Evolutionary conservation across 2,329 filamentous ascomycete species (phyloP), one percentile per base, ranked within the genome.

Genomic region (Cylindrodendrum hubeiense): DNA sequence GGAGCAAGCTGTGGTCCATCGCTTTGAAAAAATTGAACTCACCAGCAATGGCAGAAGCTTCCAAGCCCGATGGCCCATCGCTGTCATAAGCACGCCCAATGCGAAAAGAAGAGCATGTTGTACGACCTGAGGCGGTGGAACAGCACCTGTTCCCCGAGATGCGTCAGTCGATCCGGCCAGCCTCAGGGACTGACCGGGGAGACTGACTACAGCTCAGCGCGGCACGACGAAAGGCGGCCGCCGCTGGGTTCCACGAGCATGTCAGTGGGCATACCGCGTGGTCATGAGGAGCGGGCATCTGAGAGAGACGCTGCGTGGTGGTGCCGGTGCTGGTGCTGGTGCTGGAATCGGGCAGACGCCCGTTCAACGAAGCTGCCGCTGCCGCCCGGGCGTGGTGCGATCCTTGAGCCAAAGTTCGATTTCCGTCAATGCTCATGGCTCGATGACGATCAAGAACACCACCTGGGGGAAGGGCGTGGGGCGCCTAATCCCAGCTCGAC

Each of bases 361-460:
- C 53, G 30, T 61, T 58, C 63, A 60, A 63, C 67, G 62, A 63
- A 60, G 65, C 56, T 65, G 61, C 68, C 65, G 70, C 66, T 69
- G 58, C 51, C 65, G 52, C 62, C 62, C 60, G 63, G 49, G 46
- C 51, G 54, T 71, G 57, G 71, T 65, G 66, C 74, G 75, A 77
- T 78, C 66, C 68, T 62, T 69, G 66, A 68, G 73, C 75, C 71
- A 74, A 75, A 76, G 39, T 63, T 71, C 75, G 76, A 77, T 78
- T 73, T 65, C 58, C 71, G 63, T 64, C 64, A 69, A 67, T 61
- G 60, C 50, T 68, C 64, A 72, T 75, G 71, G 73, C 69, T 68
- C 69, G 65, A 74, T 67, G 67, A 65, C 63, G 63, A 74, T 75
- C 68, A 71, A 67, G 67, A 71, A 75, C 73, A 68, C 70, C 64